Percentiles rank a stretch among this genome's conserved stretches.
Conservation (phyloP, 306 rosid genomes). For the Biancaea sappan region DNA sequence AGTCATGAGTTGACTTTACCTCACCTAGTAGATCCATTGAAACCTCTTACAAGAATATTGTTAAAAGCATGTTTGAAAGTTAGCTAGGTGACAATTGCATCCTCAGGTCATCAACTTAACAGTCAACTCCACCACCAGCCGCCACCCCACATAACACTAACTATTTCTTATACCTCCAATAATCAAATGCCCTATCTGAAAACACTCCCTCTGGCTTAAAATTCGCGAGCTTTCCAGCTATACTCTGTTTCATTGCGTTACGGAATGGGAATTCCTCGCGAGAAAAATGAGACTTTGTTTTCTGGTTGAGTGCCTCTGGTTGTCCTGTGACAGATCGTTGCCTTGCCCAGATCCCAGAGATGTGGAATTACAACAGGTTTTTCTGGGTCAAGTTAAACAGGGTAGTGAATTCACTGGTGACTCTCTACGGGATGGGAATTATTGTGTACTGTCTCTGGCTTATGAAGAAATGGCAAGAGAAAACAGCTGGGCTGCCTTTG, state of each 20-base stretch:
- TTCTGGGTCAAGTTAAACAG: conserved; percentile 41
- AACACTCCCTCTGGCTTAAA: background rate
- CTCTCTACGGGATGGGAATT: conserved; percentile 44
- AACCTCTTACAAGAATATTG: too few relatives aligned
- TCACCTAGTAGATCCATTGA: too few relatives aligned
- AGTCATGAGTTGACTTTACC: too few relatives aligned
- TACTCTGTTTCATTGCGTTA: background rate
- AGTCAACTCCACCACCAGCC: background rate
- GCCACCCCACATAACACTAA: too few relatives aligned
- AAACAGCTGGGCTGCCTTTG: conserved; percentile 31
- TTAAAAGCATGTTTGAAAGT: too few relatives aligned
- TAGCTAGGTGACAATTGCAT: too few relatives aligned
- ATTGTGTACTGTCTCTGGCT: conserved; percentile 64
- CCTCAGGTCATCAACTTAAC: background rate
- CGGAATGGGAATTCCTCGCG: background rate
- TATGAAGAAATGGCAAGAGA: conserved; percentile 48
- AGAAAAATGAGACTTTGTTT: background rate
- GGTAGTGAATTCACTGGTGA: conserved; percentile 32
- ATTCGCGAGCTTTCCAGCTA: background rate
- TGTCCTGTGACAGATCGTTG: background rate
- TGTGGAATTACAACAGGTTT: conserved; percentile 38
- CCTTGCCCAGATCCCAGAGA: conserved; percentile 7
- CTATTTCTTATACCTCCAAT: background rate
- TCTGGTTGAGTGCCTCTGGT: background rate
- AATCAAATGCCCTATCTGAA: background rate